phyloP scores from a whole-genome alignment of 2,329 filamentous ascomycete species.

The Keithomyces neogunnii region DNA sequence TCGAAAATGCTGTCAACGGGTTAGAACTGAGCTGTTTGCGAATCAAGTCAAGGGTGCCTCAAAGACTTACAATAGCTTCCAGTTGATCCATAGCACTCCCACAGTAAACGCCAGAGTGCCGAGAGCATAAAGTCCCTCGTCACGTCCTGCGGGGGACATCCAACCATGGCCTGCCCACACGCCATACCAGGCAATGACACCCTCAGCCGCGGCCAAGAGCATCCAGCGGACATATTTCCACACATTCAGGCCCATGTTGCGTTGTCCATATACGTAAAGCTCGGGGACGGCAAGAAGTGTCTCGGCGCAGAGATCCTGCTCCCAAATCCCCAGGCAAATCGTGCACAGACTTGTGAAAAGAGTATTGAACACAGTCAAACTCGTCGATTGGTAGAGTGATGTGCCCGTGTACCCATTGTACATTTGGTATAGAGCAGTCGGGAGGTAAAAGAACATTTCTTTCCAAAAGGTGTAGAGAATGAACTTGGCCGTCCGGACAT shows the following conservation, averaged over 20 bases:
- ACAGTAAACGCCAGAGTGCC: conserved; percentile 65
- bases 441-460: conserved; percentile 71
- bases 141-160: conserved; percentile 42
- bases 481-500: conserved; percentile 80
- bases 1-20: conserved; percentile 50
- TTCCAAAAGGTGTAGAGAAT: conserved; percentile 93
- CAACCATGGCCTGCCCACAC: conserved; percentile 43
- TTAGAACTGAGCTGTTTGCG: conserved; percentile 12
- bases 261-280: conserved; percentile 77
- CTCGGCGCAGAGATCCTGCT: conserved; percentile 75
- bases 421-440: conserved; percentile 74
- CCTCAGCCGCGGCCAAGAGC: conserved; percentile 62
- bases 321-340: conserved; percentile 85
- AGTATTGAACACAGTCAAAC: conserved; percentile 86
- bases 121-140: conserved; percentile 65
- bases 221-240: conserved; percentile 70
- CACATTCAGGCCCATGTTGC: conserved; percentile 63
- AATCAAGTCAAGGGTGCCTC: too few relatives aligned
- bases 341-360: conserved; percentile 85
- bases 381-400: conserved; percentile 80
- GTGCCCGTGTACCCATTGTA: conserved; percentile 86
- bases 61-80: conserved; percentile 61
- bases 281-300: conserved; percentile 90
- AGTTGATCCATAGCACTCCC: conserved; percentile 62
- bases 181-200: conserved; percentile 65